Percentiles rank a stretch among this genome's conserved stretches.
Conservation (phyloP, 2,329 filamentous ascomycete genomes). For the Fusarium sp. region DNA sequence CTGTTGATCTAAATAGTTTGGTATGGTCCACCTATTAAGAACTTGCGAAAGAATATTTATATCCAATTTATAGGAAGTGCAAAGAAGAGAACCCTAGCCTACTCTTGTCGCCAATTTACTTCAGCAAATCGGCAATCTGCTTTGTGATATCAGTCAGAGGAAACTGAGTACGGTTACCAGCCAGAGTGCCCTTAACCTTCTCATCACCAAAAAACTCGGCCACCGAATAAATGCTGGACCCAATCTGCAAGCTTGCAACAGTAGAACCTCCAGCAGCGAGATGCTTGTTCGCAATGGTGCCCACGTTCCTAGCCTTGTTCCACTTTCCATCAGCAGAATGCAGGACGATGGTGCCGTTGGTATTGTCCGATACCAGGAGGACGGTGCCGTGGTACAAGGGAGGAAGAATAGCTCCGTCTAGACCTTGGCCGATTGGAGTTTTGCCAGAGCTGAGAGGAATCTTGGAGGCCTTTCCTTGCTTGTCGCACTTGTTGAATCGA, state of each 20-base stretch:
- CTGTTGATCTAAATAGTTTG: not conserved
- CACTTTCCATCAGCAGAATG: conserved; percentile 51
- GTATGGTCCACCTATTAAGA: not conserved
- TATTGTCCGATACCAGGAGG: conserved; percentile 49
- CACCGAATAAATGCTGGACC: conserved; percentile 12
- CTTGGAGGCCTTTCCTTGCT: not conserved
- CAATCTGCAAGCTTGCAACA: conserved; percentile 27
- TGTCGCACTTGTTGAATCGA: conserved; percentile 48
- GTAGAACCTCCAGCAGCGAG: conserved; percentile 20
- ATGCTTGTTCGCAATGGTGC: conserved; percentile 44
- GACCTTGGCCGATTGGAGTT: conserved; percentile 6
- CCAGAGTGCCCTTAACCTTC: conserved; percentile 2
- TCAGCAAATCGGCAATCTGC: not conserved
- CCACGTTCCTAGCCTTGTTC: conserved; percentile 52
- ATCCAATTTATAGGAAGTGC: not conserved
- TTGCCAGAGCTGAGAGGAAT: not conserved
- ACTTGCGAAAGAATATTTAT: not conserved
- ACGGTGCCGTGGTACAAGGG: conserved; percentile 50
- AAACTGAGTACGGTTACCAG: conserved; percentile 11
- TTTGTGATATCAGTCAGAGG: conserved; percentile 16
- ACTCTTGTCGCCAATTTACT: not conserved
- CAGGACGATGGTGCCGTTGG: conserved; percentile 51
- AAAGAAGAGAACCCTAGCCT: not conserved
- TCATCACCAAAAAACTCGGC: conserved; percentile 16
- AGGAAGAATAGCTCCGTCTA: conserved; percentile 50